Evolutionary conservation across 1,284 basidiomycete genomes (phyloP).

Genomic region (Apiotrichum siamense): DNA sequence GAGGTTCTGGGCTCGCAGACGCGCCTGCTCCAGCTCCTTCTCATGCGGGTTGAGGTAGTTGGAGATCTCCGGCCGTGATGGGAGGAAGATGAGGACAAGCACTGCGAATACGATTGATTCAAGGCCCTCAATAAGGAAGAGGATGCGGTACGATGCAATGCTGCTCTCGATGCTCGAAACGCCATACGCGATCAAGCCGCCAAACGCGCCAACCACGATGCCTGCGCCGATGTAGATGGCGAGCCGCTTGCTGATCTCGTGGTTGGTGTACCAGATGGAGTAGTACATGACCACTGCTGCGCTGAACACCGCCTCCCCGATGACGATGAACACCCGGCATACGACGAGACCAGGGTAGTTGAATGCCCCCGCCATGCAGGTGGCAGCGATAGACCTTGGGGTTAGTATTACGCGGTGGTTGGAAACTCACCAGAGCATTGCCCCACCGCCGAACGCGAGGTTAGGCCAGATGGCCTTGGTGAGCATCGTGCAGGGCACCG

Average conservation of each 20-base stretch:
- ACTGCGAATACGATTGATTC: slow-evolving; percentile 56
- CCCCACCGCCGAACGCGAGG: slow-evolving; percentile 21
- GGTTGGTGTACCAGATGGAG: slow-evolving; percentile 36
- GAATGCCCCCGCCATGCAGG: slow-evolving; percentile 26
- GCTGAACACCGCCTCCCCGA: slow-evolving; percentile 38
- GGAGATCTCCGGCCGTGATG: slow-evolving; percentile 68
- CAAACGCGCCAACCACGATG: slow-evolving; percentile 24
- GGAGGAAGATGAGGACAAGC: slow-evolving; percentile 58
- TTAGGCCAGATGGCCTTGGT: slow-evolving; percentile 17
- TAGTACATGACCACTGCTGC: slow-evolving; percentile 28
- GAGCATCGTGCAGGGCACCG: slow-evolving; percentile 39
- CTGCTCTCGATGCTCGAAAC: slow-evolving; percentile 13
- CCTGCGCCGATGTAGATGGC: slow-evolving; percentile 42
- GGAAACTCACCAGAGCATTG: slow-evolving; percentile 36
- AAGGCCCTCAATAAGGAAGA: slow-evolving; percentile 13
- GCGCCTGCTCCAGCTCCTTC: too few species aligned
- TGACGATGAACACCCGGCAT: slow-evolving; percentile 38
- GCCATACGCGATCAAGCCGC: slow-evolving; percentile 23
- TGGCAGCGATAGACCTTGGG: too few species aligned
- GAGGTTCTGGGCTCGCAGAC: too few species aligned
- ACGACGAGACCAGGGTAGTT: slow-evolving; percentile 30
- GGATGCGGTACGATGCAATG: slow-evolving; percentile 14
- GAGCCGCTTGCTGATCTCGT: slow-evolving; percentile 40
- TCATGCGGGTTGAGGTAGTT: too few species aligned
- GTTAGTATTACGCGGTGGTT: too few species aligned